Evolutionary conservation across 306 rosid species (phyloP), one percentile per base, ranked within the genome.

Genomic region (Potentilla sterilis): DNA sequence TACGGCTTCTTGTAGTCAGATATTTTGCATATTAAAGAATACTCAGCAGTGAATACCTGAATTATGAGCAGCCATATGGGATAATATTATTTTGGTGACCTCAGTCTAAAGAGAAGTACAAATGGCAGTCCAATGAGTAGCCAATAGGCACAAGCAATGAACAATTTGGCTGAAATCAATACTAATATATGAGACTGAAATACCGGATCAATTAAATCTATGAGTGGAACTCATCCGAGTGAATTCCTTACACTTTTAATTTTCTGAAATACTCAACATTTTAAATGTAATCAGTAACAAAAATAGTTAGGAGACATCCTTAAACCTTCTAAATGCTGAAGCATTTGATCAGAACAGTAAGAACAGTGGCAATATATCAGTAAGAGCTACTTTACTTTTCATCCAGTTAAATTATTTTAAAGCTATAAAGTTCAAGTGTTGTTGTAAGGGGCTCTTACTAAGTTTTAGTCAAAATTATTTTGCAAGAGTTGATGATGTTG

Each of bases 11-110:
- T 90, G 86, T 96, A 96, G 79, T 84, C 93, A 7, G 90, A 69
- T 67, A 92, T 90, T 87, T 96, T 92, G 84, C 99, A 96, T 81
- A 96, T 88, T 70, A 96, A 83, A 78, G 99, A 90, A 85, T 96
- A 96, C 83, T 96, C 99, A 59, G 98, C 97, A 4, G 93, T 78
- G 79, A 96, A 96, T 58, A 96, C 93, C 99, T 96, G 89, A 80
- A 77, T 77, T 21, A 72, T 11, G 55, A 35, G 76, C 70, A 75
- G 47, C 65, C 81, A 15, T 65, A 75, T 34, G 72, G 62, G 37
- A 35, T 67, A 41, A 38, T 38, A 72, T 81, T 43, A 78, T 78
- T 69, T 75, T 38, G 68, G 75, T 81, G 40, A 51, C 64, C 76
- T 74, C 70, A 77, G 70, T 76, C n/a, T 40, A 67, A 79, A 75